Conservation (phyloP, 2,329 filamentous ascomycete genomes). For the Alternaria rosae region DNA sequence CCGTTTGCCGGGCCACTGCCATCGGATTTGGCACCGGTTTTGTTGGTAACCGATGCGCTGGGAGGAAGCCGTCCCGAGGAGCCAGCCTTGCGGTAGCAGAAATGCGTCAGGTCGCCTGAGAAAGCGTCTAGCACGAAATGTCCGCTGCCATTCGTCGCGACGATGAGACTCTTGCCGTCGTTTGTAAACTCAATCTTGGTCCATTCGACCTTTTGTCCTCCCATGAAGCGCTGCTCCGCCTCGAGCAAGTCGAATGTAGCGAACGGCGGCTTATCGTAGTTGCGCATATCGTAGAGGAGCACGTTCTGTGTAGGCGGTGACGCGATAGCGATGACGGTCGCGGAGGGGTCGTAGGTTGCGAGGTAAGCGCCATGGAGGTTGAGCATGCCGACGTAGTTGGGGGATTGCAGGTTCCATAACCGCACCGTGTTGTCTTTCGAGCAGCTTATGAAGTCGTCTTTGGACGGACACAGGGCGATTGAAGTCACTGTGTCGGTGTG, state of each 20-base stretch:
- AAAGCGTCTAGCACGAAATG: conserved; percentile 97
- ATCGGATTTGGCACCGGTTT: conserved; percentile 61
- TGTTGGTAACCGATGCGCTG: conserved; percentile 54
- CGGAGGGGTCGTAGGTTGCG: conserved; percentile 89
- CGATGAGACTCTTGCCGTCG: conserved; percentile 84
- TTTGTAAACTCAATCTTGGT: conserved; percentile 95
- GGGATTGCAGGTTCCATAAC: conserved; percentile 86
- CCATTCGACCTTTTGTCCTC: conserved; percentile 71
- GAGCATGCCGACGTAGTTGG: conserved; percentile 80
- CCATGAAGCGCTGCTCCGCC: conserved; percentile 59
- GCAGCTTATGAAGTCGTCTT: conserved; percentile 91
- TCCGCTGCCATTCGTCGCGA: conserved; percentile 82
- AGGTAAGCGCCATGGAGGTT: conserved; percentile 83
- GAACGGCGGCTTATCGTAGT: conserved; percentile 92
- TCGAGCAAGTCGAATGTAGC: conserved; percentile 81
- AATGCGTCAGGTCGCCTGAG: conserved; percentile 78
- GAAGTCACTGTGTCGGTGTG: conserved; percentile 86
- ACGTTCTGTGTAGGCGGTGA: conserved; percentile 81
- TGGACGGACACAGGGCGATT: conserved; percentile 82
- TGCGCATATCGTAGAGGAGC: conserved; percentile 89
- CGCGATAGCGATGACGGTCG: conserved; percentile 87
- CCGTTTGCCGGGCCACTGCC: conserved; percentile 46
- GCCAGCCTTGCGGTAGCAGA: conserved; percentile 62
- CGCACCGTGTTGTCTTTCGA: conserved; percentile 89
- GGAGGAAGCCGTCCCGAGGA: conserved; percentile 56